Evolutionary conservation across 2,329 filamentous ascomycete species (phyloP).

Genomic region (Apiospora pterosperma): DNA sequence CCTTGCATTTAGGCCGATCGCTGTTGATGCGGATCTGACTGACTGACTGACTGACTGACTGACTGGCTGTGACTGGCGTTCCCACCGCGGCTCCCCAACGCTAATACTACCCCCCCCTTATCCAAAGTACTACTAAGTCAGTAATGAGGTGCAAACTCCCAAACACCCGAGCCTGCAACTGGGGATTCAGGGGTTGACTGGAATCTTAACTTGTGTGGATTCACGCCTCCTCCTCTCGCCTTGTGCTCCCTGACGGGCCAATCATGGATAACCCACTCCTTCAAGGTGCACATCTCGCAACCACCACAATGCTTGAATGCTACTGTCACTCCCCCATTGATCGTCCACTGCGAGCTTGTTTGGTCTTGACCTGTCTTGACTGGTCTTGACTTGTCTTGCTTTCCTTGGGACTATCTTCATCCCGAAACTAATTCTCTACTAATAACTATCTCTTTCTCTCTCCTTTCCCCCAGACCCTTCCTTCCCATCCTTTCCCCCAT

Average conservation of each 20-base stretch:
- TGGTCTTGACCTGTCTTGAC: neutral
- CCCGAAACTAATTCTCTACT: no score
- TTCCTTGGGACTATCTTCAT: neutral
- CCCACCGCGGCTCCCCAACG: neutral
- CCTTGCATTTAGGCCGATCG: neutral
- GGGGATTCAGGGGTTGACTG: neutral
- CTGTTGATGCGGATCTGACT: neutral
- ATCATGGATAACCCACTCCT: neutral
- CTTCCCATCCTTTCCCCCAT: no score
- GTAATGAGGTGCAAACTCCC: neutral
- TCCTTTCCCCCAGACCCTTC: slow-evolving; percentile 7
- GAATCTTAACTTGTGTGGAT: slow-evolving; percentile 2
- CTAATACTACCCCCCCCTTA: neutral
- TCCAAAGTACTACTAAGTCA: no score
- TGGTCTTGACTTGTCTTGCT: neutral
- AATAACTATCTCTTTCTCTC: slow-evolving; percentile 9
- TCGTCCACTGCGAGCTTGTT: slow-evolving; percentile 1
- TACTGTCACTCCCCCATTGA: neutral
- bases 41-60: no score
- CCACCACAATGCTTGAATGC: no score
- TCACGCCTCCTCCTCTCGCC: neutral
- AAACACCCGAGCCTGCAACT: neutral
- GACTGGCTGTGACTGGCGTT: neutral
- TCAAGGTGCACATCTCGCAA: neutral
- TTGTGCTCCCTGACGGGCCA: neutral